Percentiles rank a stretch among this genome's conserved stretches.
phyloP scores from a whole-genome alignment of 1,284 basidiomycete genomes.

The Acaromyces ingoldii region DNA sequence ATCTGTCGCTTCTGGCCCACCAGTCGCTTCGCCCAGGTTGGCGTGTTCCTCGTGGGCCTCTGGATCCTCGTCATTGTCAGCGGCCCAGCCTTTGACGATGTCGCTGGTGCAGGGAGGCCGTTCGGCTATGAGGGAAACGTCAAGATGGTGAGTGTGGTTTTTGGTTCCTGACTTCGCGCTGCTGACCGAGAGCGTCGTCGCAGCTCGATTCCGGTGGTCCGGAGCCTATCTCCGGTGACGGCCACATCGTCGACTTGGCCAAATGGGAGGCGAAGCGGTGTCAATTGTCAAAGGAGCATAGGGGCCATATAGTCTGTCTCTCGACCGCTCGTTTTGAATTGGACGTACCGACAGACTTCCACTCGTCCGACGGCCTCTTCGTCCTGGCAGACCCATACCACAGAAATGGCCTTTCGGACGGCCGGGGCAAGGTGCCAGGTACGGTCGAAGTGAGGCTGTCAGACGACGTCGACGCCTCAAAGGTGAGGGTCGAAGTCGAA shows the following conservation, averaged over 20 bases:
- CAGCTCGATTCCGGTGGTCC: constrained; percentile 7
- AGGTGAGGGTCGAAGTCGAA: constrained; percentile 7
- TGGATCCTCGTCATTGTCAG: constrained; percentile 37
- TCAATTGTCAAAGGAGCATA: not conserved
- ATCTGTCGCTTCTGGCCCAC: constrained; percentile 31
- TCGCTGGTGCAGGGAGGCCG: too few species aligned
- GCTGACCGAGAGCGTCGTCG: not conserved
- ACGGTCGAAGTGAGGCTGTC: constrained; percentile 8
- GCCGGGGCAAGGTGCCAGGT: constrained; percentile 9
- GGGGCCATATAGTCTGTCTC: constrained; percentile 4
- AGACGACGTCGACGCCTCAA: not conserved
- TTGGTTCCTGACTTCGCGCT: too few species aligned
- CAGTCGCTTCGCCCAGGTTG: constrained; percentile 34
- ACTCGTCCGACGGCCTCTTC: constrained; percentile 7
- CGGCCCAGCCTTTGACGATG: constrained; percentile 14
- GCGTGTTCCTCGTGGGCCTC: constrained; percentile 31
- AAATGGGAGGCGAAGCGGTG: constrained; percentile 30
- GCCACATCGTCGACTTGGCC: constrained; percentile 24
- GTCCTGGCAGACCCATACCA: constrained; percentile 8
- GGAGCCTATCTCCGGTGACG: constrained; percentile 32
- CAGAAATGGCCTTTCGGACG: constrained; percentile 1
- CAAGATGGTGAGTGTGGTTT: too few species aligned
- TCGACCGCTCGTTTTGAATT: constrained; percentile 6
- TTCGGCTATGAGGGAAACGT: too few species aligned
- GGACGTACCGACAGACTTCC: constrained; percentile 1